These are phyloP conservation scores for Fusarium brevicatenulatum DNA, from an alignment of 2,329 filamentous ascomycete species.

Conservation along the genomic window DNA sequence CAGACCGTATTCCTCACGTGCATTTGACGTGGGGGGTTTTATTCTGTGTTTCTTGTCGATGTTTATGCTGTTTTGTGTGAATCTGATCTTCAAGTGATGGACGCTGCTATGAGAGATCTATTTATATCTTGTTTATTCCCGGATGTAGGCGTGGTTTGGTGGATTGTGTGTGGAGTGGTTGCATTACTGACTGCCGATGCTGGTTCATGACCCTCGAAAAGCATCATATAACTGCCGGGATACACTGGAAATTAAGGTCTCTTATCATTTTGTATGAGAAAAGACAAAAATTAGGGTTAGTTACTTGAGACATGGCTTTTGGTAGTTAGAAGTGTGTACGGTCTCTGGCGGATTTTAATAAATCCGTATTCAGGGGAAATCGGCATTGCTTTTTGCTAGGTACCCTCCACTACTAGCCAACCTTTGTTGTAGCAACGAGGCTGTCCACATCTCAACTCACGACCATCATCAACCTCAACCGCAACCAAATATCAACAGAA, in stretches of 20 bases:
- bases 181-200: background rate
- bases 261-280: background rate
- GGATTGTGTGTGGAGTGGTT: background rate
- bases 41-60: background rate
- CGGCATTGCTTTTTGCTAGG: background rate
- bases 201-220: background rate
- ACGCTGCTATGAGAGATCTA: background rate
- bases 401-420: background rate
- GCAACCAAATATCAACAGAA: background rate
- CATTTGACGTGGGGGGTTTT: conserved; percentile 25
- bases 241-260: background rate
- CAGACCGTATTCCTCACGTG: conserved; percentile 40
- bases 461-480: background rate
- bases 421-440: background rate
- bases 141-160: background rate
- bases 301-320: background rate
- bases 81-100: background rate
- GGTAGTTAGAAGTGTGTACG: background rate
- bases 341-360: background rate
- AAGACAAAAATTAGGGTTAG: background rate
- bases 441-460: background rate
- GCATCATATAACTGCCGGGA: background rate
- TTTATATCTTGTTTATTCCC: conserved; percentile 7
- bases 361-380: background rate
- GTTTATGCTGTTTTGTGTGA: background rate